Conservation (phyloP, 768 basidiomycete genomes). For the Royoungia palumana region DNA sequence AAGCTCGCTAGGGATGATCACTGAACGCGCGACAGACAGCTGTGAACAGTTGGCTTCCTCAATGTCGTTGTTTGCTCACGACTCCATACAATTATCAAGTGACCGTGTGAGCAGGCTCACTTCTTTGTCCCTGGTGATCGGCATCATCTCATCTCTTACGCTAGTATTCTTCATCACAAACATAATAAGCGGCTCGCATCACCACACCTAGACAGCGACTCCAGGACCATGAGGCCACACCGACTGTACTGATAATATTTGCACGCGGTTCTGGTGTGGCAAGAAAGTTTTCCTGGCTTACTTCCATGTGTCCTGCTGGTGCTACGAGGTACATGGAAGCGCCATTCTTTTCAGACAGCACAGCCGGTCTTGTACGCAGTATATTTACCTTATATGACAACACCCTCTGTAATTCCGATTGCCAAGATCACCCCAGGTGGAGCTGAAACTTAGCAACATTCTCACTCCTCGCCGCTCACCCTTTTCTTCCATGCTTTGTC, state of each 20-base stretch:
- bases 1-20: slow-evolving; percentile 30
- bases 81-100: neutral
- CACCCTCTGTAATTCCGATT: neutral
- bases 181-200: slow-evolving; percentile 18
- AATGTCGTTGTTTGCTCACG: slow-evolving; percentile 23
- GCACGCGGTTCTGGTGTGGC: neutral
- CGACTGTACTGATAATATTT: slow-evolving; percentile 8
- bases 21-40: neutral
- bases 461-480: neutral
- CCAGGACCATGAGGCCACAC: slow-evolving; percentile 13
- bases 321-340: no score
- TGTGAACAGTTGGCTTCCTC: slow-evolving; percentile 4
- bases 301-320: no score
- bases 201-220: neutral
- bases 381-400: neutral
- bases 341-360: neutral
- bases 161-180: slow-evolving; percentile 1
- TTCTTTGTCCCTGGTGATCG: neutral
- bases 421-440: slow-evolving; percentile 11
- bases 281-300: neutral
- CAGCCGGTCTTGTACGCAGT: slow-evolving; percentile 3
- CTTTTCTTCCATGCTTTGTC: slow-evolving; percentile 5
- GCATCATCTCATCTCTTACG: slow-evolving; percentile 1
- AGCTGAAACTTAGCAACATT: neutral
- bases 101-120: slow-evolving; percentile 8